Base-by-base conservation (phyloP, 176 grass and related monocot species). In the Stipa capillata region DNA sequence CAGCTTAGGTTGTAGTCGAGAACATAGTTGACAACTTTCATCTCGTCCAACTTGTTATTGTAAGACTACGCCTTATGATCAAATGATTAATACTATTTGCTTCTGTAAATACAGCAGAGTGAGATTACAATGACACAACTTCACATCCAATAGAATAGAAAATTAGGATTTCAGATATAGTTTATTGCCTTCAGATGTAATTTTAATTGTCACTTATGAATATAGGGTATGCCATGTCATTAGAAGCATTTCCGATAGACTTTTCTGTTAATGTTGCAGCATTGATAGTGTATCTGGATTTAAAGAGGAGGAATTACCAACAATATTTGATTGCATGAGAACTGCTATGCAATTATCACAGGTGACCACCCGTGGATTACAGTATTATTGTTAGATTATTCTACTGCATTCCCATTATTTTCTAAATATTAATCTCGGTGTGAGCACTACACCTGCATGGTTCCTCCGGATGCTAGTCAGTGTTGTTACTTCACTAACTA, bases 271-370 rank as follows among this genome's bases (percentile, higher is more conserved):
- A 83, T 80, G 43, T 87, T 48, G 49, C 73, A 91, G 89, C 74
- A 55, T 82, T 7, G 78, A 74, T 73, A 42, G 79, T 44, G 10
- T 94, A 57, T 78, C 69, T 69, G 66, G 65, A 55, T 85, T 83
- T 48, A 81, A 41, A 82, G 84, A 80, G 5, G 68, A 85, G 33
- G 91, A 97, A 72, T 83, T 89, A 18, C 80, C 86, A 69, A 84
- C 67, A 65, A 94, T 94, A 72, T 92, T 82, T 82, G 44, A 83
- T 45, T 90, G 17, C 79, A 97, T 94, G 87, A 90, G 81, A 54
- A 85, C 69, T 86, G 82, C 84, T 57, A 82, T 97, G 40, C 74
- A 92, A 14, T 35, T 93, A 33, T 82, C 86, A 74, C 73, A 89
- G 79, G 79, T 85, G 33, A 79, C 27, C 24, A 27, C 47, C 41